Base-by-base conservation (phyloP, 1,284 basidiomycete genomes). In the Microbotryomycetes sp. region DNA sequence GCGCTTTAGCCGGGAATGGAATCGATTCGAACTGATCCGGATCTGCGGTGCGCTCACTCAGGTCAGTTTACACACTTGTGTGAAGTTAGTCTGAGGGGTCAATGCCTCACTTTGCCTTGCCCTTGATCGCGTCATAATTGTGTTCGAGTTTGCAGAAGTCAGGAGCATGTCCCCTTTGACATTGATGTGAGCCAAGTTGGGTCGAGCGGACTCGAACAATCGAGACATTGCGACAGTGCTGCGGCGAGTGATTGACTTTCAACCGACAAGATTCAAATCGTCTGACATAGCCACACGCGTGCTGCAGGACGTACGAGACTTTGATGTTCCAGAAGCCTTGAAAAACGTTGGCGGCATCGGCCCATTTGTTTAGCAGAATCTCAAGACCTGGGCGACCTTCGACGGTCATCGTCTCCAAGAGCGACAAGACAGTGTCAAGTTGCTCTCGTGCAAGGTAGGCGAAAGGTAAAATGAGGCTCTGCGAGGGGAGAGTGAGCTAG, bases 121-220 rank as follows among this genome's bases (percentile, higher is more conserved):
- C 70, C 84, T 82, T 48, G 93, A 94, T 63, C 94, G 86, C 47
- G 94, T 97, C 85, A 96, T 91, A 76, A 97, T 97, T 71, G 89
- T 92, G 72, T 92, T 82, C 67, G 83, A 82, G 47, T 87, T 91
- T 70, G 84, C 83, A 3, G 84, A 83, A 60, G 83, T 86, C 59
- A 94, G 81, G 52, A 97, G 85, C 61, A 96, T 83, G 74, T 97
- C 92, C n/a, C 94, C 94, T 72, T 91, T 90, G 46, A 97, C 94
- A 31, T 80, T 75, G 23, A 93, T 77, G 29, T 76, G 79, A 62
- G 82, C 81, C 66, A 97, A 72, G 62, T 81, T 83, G 9, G 84
- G 80, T 19, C 86, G 80, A 58, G 84, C 81, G 4, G 84, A 83
- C 0, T 79, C 77, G 70, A 92, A 87, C 47, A 98, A 79, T 67